phyloP scores from a whole-genome alignment of 2,329 filamentous ascomycete species.

The Beauveria brongniartii region DNA sequence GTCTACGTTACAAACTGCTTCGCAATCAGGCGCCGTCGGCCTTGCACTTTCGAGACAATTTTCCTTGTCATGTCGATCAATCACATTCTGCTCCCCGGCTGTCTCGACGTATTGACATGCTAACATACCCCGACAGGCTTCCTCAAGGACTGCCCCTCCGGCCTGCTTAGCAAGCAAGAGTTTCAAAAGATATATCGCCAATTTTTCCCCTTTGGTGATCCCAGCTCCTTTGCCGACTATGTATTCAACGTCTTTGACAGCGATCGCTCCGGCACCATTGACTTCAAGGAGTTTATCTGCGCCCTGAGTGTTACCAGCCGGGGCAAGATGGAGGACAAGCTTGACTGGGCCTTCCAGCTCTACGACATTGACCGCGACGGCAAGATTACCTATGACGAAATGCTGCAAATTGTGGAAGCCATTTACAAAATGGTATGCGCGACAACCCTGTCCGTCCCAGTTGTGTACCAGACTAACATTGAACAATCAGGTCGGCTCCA shows the following conservation, averaged over 20 bases:
- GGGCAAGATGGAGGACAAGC: slow-evolving; percentile 98
- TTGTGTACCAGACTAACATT: background rate
- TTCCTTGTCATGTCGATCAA: too few species aligned
- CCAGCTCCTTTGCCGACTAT: slow-evolving; percentile 95
- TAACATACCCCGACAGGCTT: slow-evolving; percentile 56
- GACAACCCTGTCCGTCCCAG: background rate
- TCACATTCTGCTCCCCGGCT: too few species aligned
- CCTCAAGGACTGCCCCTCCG: slow-evolving; percentile 94
- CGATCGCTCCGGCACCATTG: slow-evolving; percentile 94
- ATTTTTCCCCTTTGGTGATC: slow-evolving; percentile 98
- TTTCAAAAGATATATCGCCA: slow-evolving; percentile 99
- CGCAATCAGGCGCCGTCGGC: too few species aligned
- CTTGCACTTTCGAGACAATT: too few species aligned
- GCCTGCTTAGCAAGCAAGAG: slow-evolving; percentile 94
- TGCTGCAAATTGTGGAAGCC: slow-evolving; percentile 96
- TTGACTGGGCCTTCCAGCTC: slow-evolving; percentile 98
- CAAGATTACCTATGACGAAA: slow-evolving; percentile 98
- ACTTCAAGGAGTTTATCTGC: slow-evolving; percentile 99
- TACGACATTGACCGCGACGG: slow-evolving; percentile 99
- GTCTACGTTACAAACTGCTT: too few species aligned
- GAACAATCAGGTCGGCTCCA: slow-evolving; percentile 72
- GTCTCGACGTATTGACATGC: background rate
- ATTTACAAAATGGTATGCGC: slow-evolving; percentile 97
- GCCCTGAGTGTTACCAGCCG: slow-evolving; percentile 92
- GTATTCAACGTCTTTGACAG: slow-evolving; percentile 99